Base-by-base conservation (phyloP, 371 early-diverging fungal species). In the Mortierella polycephala region DNA sequence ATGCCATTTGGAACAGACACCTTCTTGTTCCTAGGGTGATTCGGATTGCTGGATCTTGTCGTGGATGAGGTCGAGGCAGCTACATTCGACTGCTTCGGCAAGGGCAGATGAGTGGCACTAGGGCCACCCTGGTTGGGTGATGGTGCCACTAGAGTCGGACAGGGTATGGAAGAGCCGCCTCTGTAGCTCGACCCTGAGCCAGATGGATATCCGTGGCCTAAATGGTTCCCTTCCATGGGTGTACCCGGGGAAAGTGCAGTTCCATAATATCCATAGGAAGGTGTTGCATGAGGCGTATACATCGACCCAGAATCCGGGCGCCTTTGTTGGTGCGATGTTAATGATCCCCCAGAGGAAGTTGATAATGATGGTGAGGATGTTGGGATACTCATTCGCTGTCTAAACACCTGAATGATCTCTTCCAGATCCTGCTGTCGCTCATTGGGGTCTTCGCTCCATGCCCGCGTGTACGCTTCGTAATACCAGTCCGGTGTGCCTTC, bases 401-500 rank as follows among this genome's bases (percentile, higher is more conserved):
- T 51, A 16, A 76, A 71, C 14, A 67, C 76, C 1, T 63, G 40
- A 9, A 69, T 53, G 41, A 79, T 72, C 55, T 72, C 73, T 2
- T 67, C 69, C 12, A 72, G 56, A 7, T 37, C 55, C 46, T 69
- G 65, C 23, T 79, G 79, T 3, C 79, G 69, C 5, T 59, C 52
- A 10, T 54, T 40, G 0, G 79, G 73, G 39, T 69, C 39, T 42
- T 72, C 73, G 16, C 41, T 53, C 79, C 79, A 79, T 41, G 79
- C 79, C 44, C 68, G 55, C 1, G 65, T 62, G 23, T 79, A 79
- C 6, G 66, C 41, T 5, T 47, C 66, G 23, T 57, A 20, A 39
- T 62, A 79, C 69, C 79, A 72, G 12, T 72, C 66, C 1, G 79
- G 73, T 0, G 73, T 72, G n/a, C 69, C 79, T 11, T 68, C 69